Conservation (phyloP, 495 filamentous ascomycete species). For the Trichoderma parareesei region DNA sequence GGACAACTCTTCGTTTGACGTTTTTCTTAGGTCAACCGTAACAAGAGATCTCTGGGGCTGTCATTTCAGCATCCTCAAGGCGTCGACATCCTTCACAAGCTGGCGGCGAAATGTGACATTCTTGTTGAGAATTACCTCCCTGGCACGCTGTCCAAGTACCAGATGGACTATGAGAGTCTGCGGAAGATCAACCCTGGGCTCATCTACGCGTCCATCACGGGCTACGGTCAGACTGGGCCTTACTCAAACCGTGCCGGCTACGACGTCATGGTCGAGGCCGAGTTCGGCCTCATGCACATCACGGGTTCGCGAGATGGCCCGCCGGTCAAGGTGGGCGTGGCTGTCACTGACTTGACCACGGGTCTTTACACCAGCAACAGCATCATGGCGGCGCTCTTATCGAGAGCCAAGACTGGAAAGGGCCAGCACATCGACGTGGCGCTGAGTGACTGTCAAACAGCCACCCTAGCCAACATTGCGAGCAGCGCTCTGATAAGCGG, state of each 20-base stretch:
- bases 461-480: slow-evolving; percentile 85
- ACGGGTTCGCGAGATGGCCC: slow-evolving; percentile 80
- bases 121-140: slow-evolving; percentile 97
- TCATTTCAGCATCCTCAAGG: slow-evolving; percentile 82
- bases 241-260: slow-evolving; percentile 87
- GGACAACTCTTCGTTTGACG: neutral
- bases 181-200: slow-evolving; percentile 68
- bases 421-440: slow-evolving; percentile 92
- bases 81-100: slow-evolving; percentile 74
- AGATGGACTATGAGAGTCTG: slow-evolving; percentile 75
- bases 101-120: slow-evolving; percentile 80
- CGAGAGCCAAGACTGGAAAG: slow-evolving; percentile 43
- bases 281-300: slow-evolving; percentile 98
- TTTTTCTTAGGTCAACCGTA: slow-evolving; percentile 69
- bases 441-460: slow-evolving; percentile 89
- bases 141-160: slow-evolving; percentile 82
- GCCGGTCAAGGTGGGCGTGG: slow-evolving; percentile 94
- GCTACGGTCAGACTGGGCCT: slow-evolving; percentile 83
- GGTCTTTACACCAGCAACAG: slow-evolving; percentile 95
- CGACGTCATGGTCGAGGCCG: slow-evolving; percentile 98
- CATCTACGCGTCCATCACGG: slow-evolving; percentile 59
- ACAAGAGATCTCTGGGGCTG: slow-evolving; percentile 89
- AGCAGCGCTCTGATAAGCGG: slow-evolving; percentile 87
- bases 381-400: slow-evolving; percentile 87
- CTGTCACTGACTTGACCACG: slow-evolving; percentile 92